phyloP scores from a whole-genome alignment of 768 basidiomycete genomes.

The Suillus decipiens region DNA sequence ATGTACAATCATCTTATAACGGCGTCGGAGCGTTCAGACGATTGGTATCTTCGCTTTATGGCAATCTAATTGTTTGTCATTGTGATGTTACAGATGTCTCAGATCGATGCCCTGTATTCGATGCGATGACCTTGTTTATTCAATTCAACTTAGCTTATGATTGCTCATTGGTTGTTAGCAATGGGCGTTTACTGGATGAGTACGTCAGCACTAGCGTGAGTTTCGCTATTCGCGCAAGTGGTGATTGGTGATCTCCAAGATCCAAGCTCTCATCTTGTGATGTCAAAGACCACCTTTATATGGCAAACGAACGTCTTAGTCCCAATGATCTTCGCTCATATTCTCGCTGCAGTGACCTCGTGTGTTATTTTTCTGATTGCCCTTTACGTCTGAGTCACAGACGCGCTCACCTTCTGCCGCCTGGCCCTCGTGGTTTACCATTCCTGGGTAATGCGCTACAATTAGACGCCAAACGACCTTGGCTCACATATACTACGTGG shows the following conservation, averaged over 20 bases:
- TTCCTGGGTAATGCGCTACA: constrained; percentile 6
- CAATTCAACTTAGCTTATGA: not conserved
- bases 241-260: too few species aligned
- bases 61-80: not conserved
- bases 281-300: not conserved
- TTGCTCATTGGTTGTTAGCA: not conserved
- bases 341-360: not conserved
- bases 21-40: not conserved
- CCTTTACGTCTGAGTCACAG: not conserved
- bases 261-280: not conserved
- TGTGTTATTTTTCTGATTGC: not conserved
- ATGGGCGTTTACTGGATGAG: not conserved
- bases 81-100: not conserved
- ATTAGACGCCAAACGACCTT: constrained; percentile 8
- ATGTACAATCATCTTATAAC: not conserved
- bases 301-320: not conserved
- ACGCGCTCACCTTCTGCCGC: constrained; percentile 2
- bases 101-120: not conserved
- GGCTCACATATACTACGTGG: constrained; percentile 9
- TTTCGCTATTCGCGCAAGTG: not conserved
- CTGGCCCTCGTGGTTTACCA: constrained; percentile 9
- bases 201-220: not conserved
- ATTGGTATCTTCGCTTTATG: not conserved
- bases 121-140: not conserved
- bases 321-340: not conserved